These are phyloP conservation scores for Fraxinus floribunda DNA, from an alignment of 305 asterid genomes.

Conservation along the genomic window DNA sequence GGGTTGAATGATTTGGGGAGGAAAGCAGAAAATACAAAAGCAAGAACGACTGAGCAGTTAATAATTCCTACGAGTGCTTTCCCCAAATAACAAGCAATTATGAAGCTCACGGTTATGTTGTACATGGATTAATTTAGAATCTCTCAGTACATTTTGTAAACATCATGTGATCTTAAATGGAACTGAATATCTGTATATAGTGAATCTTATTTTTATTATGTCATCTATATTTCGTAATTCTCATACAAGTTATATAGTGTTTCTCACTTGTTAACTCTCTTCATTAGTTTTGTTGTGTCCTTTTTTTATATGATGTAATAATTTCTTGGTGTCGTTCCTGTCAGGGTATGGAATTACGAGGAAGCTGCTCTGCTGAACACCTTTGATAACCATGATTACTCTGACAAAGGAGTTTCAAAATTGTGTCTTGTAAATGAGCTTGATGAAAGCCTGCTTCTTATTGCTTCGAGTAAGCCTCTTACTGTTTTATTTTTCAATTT, in stretches of 20 bases:
- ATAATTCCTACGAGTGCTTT: not conserved
- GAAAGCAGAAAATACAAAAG: not conserved
- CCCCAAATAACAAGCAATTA: not conserved
- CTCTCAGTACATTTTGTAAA: not conserved
- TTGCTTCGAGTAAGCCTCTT: conserved; percentile 82
- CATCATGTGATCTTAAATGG: not conserved
- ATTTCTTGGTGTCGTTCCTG: conserved; percentile 25
- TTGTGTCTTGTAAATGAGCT: conserved; percentile 91
- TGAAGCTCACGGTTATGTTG: not conserved
- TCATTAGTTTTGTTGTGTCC: not conserved
- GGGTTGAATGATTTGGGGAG: not conserved
- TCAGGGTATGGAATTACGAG: conserved; percentile 97
- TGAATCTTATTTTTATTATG: not conserved
- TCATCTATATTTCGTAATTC: not conserved
- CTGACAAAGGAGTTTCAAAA: conserved; percentile 92
- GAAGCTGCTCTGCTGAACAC: conserved; percentile 87
- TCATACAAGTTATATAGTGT: not conserved
- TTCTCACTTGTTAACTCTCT: not conserved
- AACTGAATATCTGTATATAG: not conserved
- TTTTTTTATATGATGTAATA: conserved; percentile 6
- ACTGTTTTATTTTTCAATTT: conserved; percentile 14
- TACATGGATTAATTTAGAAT: not conserved
- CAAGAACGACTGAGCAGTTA: not conserved
- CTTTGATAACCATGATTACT: conserved; percentile 85
- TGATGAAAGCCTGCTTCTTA: conserved; percentile 90